Percentiles rank a stretch among this genome's conserved stretches.
Evolutionary conservation across 2,329 filamentous ascomycete species (phyloP).

Genomic region (Cladophialophora exuberans): DNA sequence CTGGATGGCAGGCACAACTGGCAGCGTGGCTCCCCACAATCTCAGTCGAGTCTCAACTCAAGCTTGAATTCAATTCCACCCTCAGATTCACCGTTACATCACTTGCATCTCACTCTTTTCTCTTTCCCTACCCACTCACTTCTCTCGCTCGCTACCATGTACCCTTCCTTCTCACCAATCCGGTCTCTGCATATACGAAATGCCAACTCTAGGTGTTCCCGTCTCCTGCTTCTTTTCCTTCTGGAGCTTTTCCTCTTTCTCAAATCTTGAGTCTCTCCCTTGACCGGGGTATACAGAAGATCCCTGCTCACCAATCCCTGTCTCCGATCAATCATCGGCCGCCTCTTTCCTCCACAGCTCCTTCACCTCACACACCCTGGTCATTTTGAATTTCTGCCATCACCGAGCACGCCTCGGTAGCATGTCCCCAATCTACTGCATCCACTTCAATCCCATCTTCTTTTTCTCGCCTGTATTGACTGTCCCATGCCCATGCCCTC

Average conservation of each 20-base stretch:
- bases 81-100: background rate
- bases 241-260: slow-evolving; percentile 11
- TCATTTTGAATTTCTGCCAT: background rate
- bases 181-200: slow-evolving; percentile 1
- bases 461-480: background rate
- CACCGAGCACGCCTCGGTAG: no score
- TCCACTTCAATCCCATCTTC: background rate
- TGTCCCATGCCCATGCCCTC: background rate
- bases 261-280: no score
- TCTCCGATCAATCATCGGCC: background rate
- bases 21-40: slow-evolving; percentile 1
- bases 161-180: background rate
- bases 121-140: background rate
- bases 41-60: no score
- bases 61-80: background rate
- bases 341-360: background rate
- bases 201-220: background rate
- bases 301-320: background rate
- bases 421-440: background rate
- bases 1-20: background rate
- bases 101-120: background rate
- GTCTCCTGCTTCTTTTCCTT: slow-evolving; percentile 9
- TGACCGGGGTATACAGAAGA: no score
- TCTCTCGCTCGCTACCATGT: background rate
- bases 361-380: background rate